Base-by-base conservation (phyloP, 257 asterid species). In the Eustoma russellianum region DNA sequence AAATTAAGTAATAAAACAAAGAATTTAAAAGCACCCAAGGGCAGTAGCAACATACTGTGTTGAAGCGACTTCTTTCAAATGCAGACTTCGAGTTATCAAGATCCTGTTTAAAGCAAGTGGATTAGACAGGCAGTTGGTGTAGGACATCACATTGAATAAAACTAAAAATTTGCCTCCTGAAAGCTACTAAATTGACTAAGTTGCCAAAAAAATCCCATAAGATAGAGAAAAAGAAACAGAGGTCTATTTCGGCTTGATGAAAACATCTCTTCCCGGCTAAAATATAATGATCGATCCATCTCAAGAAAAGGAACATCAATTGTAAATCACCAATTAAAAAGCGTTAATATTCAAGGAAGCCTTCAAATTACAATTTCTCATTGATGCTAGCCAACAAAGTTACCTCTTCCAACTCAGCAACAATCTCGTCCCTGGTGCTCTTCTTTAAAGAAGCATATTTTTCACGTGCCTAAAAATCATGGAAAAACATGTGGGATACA, bases 31-130 rank as follows among this genome's bases (percentile, higher is more conserved):
- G 61, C 8, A 40, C n/a, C 5, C 38, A 56, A 63, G 58, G 60
- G 57, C 67, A 62, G 46, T 57, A 59, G 33, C 56, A 64, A 61
- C 62, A 60, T 91, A 91, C 98, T 81, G 87, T 74, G 70, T 85
- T 91, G 73, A 91, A 87, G 74, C 98, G 96, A 64, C 94, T 85
- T 73, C 81, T 77, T 77, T 91, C 98, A 61, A 91, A 91, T 62
- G 94, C 72, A 55, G 98, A 91, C 78, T 91, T 91, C 35, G 98
- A 82, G 66, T 91, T 91, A 50, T 85, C 95, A 48, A 91, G 86
- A 71, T 85, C 97, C 98, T 91, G 92, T 61, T 61, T 66, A 57
- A 58, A 73, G 56, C 43, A 56, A 68, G 68, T 70, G 68, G 43
- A 71, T 53, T 63, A 47, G 68, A 43, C 53, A 48, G 24, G 43